These are phyloP conservation scores for Acarospora socialis DNA, from an alignment of 2,329 filamentous ascomycete genomes.

Conservation along the genomic window DNA sequence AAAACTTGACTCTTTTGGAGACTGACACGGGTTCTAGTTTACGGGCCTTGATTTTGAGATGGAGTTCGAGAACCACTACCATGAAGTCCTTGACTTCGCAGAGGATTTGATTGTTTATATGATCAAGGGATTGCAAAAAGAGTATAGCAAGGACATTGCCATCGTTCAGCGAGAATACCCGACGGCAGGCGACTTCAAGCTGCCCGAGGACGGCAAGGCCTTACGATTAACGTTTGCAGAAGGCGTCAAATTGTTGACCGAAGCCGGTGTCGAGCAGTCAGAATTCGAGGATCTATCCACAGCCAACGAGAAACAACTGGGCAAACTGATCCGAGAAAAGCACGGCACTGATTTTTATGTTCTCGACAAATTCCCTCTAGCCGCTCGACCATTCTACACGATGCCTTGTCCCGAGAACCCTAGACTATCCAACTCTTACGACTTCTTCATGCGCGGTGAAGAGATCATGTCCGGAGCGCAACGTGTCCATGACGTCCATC, in stretches of 20 bases:
- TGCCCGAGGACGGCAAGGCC: slow-evolving; percentile 35
- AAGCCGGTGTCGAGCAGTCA: slow-evolving; percentile 35
- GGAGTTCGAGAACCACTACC: slow-evolving; percentile 36
- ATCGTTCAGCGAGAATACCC: slow-evolving; percentile 35
- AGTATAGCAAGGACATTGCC: slow-evolving; percentile 57
- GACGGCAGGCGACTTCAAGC: slow-evolving; percentile 36
- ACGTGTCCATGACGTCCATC: slow-evolving; percentile 48
- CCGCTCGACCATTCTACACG: slow-evolving; percentile 82
- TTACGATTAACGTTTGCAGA: slow-evolving; percentile 36
- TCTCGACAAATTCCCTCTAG: slow-evolving; percentile 87
- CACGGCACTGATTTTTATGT: slow-evolving; percentile 94
- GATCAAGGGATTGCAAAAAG: slow-evolving; percentile 32
- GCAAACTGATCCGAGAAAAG: slow-evolving; percentile 71
- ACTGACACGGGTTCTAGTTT: slow-evolving; percentile 25
- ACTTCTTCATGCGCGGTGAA: slow-evolving; percentile 58
- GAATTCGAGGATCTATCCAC: slow-evolving; percentile 35
- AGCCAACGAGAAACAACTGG: slow-evolving; percentile 52
- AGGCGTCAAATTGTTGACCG: slow-evolving; percentile 32
- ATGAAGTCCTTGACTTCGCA: slow-evolving; percentile 35
- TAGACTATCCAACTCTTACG: slow-evolving; percentile 52
- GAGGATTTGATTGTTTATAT: slow-evolving; percentile 37
- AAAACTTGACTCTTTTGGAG: neutral
- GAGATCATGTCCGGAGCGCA: slow-evolving; percentile 55
- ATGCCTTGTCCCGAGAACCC: slow-evolving; percentile 58
- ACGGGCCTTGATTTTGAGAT: slow-evolving; percentile 39